Conservation (phyloP, 441 rosid genomes). For the Adansonia madagascariensis region DNA sequence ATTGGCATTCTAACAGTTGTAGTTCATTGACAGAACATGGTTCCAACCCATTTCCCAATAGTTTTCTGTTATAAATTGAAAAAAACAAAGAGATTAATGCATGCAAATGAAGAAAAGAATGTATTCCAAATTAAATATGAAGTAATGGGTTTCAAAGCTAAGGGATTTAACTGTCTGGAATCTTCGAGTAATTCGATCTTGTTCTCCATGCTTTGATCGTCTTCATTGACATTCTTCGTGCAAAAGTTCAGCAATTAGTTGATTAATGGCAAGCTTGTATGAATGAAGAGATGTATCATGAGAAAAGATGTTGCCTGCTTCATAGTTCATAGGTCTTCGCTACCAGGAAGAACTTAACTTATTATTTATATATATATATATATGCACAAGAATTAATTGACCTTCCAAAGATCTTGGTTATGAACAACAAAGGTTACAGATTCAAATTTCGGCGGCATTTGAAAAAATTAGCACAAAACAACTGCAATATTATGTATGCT, state of each 20-base stretch:
- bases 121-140: too few species aligned
- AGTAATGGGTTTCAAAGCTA: neutral
- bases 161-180: slow-evolving; percentile 54
- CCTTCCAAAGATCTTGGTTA: too few species aligned
- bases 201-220: slow-evolving; percentile 50
- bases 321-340: neutral
- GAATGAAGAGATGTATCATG: neutral
- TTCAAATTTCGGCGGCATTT: too few species aligned
- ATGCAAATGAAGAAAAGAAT: neutral
- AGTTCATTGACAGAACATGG: slow-evolving; percentile 63
- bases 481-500: too few species aligned
- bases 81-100: too few species aligned
- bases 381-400: neutral
- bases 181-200: slow-evolving; percentile 63
- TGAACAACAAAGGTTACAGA: neutral
- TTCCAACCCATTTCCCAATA: slow-evolving; percentile 65
- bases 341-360: neutral
- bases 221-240: slow-evolving; percentile 51
- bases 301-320: neutral
- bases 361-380: too few species aligned
- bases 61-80: slow-evolving; percentile 45
- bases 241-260: slow-evolving; percentile 4
- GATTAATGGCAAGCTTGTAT: neutral
- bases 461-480: too few species aligned
- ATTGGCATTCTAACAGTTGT: slow-evolving; percentile 62